Percentiles rank a stretch among this genome's conserved stretches.
phyloP scores from a whole-genome alignment of 208 protist genomes.

The Polymyxa betae region DNA sequence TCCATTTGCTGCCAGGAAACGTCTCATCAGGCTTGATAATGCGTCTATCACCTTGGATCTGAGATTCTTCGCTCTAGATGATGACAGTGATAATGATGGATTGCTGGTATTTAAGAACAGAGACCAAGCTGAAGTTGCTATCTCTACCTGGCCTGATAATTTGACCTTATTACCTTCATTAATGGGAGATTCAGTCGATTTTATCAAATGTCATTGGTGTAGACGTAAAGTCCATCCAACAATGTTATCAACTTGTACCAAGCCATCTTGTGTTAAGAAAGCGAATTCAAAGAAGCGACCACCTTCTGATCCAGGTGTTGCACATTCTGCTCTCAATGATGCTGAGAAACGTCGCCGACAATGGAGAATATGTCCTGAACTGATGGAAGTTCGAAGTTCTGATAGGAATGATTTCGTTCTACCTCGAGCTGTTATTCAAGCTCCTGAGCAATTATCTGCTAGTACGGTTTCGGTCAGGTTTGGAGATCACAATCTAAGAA shows the following conservation, averaged over 20 bases:
- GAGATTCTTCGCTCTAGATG: conserved; percentile 24
- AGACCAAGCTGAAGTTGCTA: neutral
- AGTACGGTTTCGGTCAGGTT: neutral
- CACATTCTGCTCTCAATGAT: neutral
- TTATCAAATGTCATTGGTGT: conserved; percentile 39
- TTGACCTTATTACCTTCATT: neutral
- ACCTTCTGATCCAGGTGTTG: neutral
- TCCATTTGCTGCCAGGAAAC: neutral
- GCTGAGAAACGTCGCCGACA: neutral
- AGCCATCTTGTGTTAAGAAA: conserved; percentile 25
- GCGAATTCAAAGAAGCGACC: conserved; percentile 9
- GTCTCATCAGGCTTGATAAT: neutral
- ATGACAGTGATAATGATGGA: neutral
- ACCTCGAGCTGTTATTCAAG: conserved; percentile 14
- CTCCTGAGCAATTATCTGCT: neutral
- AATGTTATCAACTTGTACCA: neutral
- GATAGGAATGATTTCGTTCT: neutral
- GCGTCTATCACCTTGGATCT: neutral
- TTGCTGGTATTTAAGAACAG: conserved; percentile 32
- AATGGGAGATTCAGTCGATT: neutral
- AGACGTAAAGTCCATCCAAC: conserved; percentile 35
- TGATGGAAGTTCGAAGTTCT: neutral
- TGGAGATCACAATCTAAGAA: neutral
- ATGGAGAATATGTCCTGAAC: neutral
- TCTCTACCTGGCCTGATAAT: neutral